Base-by-base conservation (phyloP, 176 grass and related monocot species). In the Raddia distichophylla region DNA sequence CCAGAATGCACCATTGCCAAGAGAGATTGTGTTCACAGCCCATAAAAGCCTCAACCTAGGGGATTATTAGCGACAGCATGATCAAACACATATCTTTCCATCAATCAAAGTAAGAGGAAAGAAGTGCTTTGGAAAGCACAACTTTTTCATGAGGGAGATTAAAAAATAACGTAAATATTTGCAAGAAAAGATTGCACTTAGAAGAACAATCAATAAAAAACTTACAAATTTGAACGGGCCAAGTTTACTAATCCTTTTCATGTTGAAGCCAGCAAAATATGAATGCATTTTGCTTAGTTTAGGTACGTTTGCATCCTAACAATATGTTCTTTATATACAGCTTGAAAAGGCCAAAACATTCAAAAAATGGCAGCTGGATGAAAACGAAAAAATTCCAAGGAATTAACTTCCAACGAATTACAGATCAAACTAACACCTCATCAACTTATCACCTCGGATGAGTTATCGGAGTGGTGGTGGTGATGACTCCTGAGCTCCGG, bases 361-460 rank as follows among this genome's bases (percentile, higher is more conserved):
- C 19, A 48, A 59, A 53, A 52, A 68, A 67, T 3, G 57, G 40
- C 15, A 15, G 7, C 20, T 68, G 15, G 4, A 70, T 44, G 48
- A 80, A 58, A 80, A 72, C 48, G 2, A 82, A 56, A 56, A 73
- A 16, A 70, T 8, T 8, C 35, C 5, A 57, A 32, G 5, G n/a
- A 16, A 22, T 4, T 17, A 13, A 40, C 15, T 60, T 66, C 50
- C 63, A 48, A 47, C 52, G n/a, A 43, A 43, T 19, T 51, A 61
- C 71, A 0, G 27, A 61, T 32, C 5, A 14, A 80, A 60, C 1
- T 56, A 74, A 45, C 3, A 79, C 67, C 14, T 10, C 37, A 58
- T 69, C 33, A 68, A 52, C 47, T 18, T 73, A 17, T 84, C 77
- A 99, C 93, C 97, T 99, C 97, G 11, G 93, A 96, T 64, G 91